These are phyloP conservation scores for Viridothelium virens DNA, from an alignment of 495 filamentous ascomycete genomes.

Conservation along the genomic window DNA sequence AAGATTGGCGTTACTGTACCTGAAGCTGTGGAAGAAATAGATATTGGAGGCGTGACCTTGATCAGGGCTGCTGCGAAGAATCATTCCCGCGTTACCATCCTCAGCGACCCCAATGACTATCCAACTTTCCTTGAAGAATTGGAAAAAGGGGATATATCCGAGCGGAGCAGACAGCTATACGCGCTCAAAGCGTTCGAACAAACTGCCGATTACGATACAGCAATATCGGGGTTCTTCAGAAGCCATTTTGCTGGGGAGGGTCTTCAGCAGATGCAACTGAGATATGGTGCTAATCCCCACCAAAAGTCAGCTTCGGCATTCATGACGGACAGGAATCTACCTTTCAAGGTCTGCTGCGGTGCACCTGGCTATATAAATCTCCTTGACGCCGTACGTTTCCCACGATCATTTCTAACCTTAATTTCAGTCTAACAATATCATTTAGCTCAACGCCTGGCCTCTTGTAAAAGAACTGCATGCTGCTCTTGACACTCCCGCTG, in stretches of 20 bases:
- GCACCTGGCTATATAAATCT: constrained; percentile 95
- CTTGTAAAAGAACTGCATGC: constrained; percentile 93
- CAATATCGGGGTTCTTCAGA: constrained; percentile 95
- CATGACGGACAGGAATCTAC: constrained; percentile 60
- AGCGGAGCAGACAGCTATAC: constrained; percentile 72
- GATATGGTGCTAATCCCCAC: constrained; percentile 95
- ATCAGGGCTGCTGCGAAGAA: constrained; percentile 97
- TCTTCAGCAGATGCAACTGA: constrained; percentile 70
- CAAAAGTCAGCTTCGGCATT: constrained; percentile 90
- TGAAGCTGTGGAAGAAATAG: constrained; percentile 96
- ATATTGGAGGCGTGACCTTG: constrained; percentile 94
- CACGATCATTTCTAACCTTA: neutral
- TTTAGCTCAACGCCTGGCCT: constrained; percentile 78
- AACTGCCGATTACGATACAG: constrained; percentile 92
- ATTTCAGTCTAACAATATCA: neutral
- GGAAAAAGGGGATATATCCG: constrained; percentile 72
- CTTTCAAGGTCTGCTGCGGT: constrained; percentile 94
- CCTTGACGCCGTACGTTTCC: constrained; percentile 55
- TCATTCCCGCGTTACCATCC: constrained; percentile 86
- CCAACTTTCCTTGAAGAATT: constrained; percentile 87
- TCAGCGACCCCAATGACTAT: constrained; percentile 90
- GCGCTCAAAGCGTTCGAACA: constrained; percentile 97
- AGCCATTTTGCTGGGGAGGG: constrained; percentile 88
- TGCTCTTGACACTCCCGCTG: constrained; percentile 79
- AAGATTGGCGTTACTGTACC: constrained; percentile 94